These are phyloP conservation scores for Lichtheimia ramosa DNA, from an alignment of 371 early-diverging fungal genomes.

Conservation along the genomic window DNA sequence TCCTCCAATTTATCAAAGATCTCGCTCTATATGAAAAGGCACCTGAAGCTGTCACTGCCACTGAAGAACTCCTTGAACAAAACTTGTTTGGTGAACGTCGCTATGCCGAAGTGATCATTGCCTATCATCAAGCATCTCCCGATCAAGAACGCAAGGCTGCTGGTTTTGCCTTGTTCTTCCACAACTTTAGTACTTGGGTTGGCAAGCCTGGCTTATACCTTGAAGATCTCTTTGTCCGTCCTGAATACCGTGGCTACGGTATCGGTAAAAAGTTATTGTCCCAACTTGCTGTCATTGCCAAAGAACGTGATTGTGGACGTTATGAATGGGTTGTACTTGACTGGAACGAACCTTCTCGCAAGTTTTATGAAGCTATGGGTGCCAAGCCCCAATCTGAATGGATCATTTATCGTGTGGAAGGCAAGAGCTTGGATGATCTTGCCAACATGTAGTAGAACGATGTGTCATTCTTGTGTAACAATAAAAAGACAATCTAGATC, in stretches of 20 bases:
- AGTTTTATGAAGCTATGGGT: slow-evolving; percentile 64
- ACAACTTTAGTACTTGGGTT: slow-evolving; percentile 79
- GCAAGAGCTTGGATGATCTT: slow-evolving; percentile 54
- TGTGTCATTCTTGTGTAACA: not conserved
- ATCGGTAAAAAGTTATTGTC: slow-evolving; percentile 72
- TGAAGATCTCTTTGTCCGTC: slow-evolving; percentile 77
- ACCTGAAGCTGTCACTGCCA: slow-evolving; percentile 69
- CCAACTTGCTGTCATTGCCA: slow-evolving; percentile 68
- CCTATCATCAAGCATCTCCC: slow-evolving; percentile 41
- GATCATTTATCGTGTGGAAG: slow-evolving; percentile 70
- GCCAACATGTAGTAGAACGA: slow-evolving; percentile 36
- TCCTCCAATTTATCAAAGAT: slow-evolving; percentile 68
- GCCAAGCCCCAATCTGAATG: slow-evolving; percentile 65
- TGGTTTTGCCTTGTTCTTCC: slow-evolving; percentile 82
- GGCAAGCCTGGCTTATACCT: slow-evolving; percentile 80
- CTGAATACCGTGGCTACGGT: slow-evolving; percentile 67
- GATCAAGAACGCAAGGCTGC: slow-evolving; percentile 46
- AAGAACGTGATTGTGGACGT: slow-evolving; percentile 66
- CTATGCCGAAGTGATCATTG: slow-evolving; percentile 70
- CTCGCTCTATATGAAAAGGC: slow-evolving; percentile 82
- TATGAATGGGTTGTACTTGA: slow-evolving; percentile 82
- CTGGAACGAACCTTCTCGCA: slow-evolving; percentile 70
- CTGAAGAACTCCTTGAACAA: slow-evolving; percentile 60
- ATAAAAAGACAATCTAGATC: too few relatives aligned
- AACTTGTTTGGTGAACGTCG: slow-evolving; percentile 65